These are phyloP conservation scores for Pestalotiopsis sp. DNA, from an alignment of 2,329 filamentous ascomycete genomes.

Conservation along the genomic window DNA sequence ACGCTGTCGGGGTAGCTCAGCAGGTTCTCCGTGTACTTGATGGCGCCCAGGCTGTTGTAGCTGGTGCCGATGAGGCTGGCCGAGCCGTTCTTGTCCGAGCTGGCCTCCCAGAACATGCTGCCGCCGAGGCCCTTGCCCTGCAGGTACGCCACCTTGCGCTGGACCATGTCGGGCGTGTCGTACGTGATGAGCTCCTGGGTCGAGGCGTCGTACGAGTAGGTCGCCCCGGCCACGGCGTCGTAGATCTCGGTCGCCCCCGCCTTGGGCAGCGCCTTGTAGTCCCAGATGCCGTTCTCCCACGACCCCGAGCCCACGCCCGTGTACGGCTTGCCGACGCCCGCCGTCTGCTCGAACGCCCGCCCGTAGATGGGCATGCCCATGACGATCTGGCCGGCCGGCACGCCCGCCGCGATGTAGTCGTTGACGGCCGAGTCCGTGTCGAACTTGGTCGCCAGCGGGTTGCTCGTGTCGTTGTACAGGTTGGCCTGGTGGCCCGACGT, in stretches of 20 bases:
- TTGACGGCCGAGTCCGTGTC: constrained; percentile 66
- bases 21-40: constrained; percentile 46
- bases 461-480: constrained; percentile 57
- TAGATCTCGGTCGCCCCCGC: constrained; percentile 58
- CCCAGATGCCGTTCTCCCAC: constrained; percentile 77
- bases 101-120: constrained; percentile 86
- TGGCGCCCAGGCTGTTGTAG: constrained; percentile 42
- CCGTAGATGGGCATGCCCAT: constrained; percentile 84
- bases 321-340: constrained; percentile 67
- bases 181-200: constrained; percentile 71
- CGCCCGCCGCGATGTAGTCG: constrained; percentile 65
- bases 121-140: constrained; percentile 66
- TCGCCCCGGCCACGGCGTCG: constrained; percentile 62
- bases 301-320: constrained; percentile 66
- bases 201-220: constrained; percentile 69
- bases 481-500: constrained; percentile 73
- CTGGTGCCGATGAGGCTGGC: constrained; percentile 62
- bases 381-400: constrained; percentile 68
- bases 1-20: constrained; percentile 55
- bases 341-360: constrained; percentile 64
- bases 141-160: constrained; percentile 68
- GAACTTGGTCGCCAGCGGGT: constrained; percentile 67
- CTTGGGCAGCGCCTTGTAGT: constrained; percentile 77
- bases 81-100: constrained; percentile 62
- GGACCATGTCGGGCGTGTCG: constrained; percentile 63